A percentile compares a stretch with the other conserved stretches of the same genome.
Evolutionary conservation across 768 basidiomycete species (phyloP).

Genomic region (Russula lepida): DNA sequence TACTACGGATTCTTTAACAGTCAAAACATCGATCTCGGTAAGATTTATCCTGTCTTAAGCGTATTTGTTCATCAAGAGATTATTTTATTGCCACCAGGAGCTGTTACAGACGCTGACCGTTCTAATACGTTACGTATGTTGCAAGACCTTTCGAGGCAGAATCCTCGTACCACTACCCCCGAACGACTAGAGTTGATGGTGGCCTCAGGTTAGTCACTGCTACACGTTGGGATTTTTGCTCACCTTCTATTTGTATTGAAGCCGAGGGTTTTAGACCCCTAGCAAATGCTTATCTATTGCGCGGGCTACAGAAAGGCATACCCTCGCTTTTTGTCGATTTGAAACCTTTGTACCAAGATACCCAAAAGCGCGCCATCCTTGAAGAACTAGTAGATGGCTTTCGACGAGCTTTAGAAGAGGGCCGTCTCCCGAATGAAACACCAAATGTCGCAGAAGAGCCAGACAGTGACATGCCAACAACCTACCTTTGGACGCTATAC

Average conservation of each 20-base stretch:
- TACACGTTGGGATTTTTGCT: not conserved
- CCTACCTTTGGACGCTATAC: conserved; percentile 91
- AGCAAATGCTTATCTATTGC: conserved; percentile 56
- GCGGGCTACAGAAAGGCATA: conserved; percentile 72
- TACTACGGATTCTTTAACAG: conserved; percentile 65
- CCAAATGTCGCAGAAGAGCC: conserved; percentile 3
- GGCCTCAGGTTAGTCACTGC: conserved; percentile 36
- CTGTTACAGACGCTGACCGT: conserved; percentile 42
- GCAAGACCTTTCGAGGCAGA: conserved; percentile 47
- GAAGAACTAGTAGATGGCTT: conserved; percentile 58
- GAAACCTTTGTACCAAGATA: conserved; percentile 69
- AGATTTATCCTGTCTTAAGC: conserved; percentile 19
- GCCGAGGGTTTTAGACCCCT: conserved; percentile 63
- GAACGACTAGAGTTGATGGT: conserved; percentile 65
- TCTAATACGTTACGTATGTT: conserved; percentile 49
- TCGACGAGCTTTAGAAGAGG: conserved; percentile 31
- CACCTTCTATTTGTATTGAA: conserved; percentile 21
- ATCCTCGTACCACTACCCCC: conserved; percentile 65
- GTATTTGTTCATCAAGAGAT: not conserved
- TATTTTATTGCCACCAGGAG: conserved; percentile 24
- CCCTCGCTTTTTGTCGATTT: conserved; percentile 91
- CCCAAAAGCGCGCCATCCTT: conserved; percentile 55
- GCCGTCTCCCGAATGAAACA: conserved; percentile 13
- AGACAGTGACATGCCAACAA: conserved; percentile 55
- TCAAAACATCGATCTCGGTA: conserved; percentile 60